These are phyloP conservation scores for Fusarium odoratissimum DNA, from an alignment of 2,329 filamentous ascomycete species.

Conservation along the genomic window DNA sequence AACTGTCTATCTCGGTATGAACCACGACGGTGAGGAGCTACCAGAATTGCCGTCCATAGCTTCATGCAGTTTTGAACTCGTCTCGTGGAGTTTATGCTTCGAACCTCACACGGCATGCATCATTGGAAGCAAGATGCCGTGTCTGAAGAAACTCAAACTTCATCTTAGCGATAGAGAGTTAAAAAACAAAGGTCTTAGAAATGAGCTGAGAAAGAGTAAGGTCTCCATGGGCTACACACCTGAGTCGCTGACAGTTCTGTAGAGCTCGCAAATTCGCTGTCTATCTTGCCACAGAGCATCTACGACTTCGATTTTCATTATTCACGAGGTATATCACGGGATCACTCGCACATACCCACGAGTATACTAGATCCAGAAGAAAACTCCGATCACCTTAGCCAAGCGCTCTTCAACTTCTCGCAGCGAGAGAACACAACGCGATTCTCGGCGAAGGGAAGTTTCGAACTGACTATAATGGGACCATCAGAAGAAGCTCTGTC, in stretches of 20 bases:
- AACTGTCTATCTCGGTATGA: slow-evolving; percentile 3
- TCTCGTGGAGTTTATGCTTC: slow-evolving; percentile 18
- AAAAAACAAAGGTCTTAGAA: neutral
- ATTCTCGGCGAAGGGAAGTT: slow-evolving; percentile 6
- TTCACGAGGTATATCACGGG: neutral
- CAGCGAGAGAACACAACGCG: neutral
- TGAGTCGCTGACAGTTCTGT: neutral
- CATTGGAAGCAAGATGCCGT: slow-evolving; percentile 8
- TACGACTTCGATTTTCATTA: slow-evolving; percentile 12
- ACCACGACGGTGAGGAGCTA: neutral
- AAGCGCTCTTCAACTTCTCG: slow-evolving; percentile 14
- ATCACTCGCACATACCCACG: neutral
- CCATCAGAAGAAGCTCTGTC: neutral
- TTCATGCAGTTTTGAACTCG: slow-evolving; percentile 5
- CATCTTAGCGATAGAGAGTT: slow-evolving; percentile 13
- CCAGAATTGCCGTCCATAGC: slow-evolving; percentile 6
- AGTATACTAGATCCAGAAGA: slow-evolving; percentile 1
- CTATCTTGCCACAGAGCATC: neutral
- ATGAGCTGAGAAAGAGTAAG: slow-evolving; percentile 1
- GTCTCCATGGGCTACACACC: rapidly evolving
- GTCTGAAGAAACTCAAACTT: neutral
- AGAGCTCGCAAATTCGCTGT: neutral
- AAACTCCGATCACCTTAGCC: neutral
- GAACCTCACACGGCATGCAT: neutral
- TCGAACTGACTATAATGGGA: slow-evolving; percentile 1